These are phyloP conservation scores for Peltaster fructicola DNA, from an alignment of 2,329 filamentous ascomycete species.

Conservation along the genomic window DNA sequence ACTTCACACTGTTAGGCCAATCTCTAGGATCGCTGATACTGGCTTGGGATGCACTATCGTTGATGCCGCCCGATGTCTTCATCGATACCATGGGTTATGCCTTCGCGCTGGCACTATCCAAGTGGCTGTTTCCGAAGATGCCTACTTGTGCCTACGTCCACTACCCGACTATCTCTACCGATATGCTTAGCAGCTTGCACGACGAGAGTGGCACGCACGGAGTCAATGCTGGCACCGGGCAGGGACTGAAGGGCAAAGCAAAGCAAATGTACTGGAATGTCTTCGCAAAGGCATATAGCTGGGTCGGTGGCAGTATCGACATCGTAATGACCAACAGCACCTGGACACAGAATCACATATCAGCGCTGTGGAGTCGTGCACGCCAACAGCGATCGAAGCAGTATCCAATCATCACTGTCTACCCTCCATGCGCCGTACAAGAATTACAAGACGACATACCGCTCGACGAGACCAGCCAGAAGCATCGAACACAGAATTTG, in stretches of 20 bases:
- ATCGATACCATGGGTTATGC: constrained; percentile 98
- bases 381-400: constrained; percentile 29
- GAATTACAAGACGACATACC: constrained; percentile 62
- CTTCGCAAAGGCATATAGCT: constrained; percentile 69
- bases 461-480: constrained; percentile 51
- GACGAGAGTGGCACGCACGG: constrained; percentile 41
- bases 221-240: constrained; percentile 68
- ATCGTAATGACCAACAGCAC: constrained; percentile 95
- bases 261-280: constrained; percentile 76
- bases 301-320: constrained; percentile 68
- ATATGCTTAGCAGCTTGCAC: constrained; percentile 69
- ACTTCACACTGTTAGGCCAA: constrained; percentile 86
- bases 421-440: constrained; percentile 78
- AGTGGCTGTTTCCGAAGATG: constrained; percentile 60
- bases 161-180: constrained; percentile 94
- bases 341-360: constrained; percentile 80
- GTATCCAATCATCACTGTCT: constrained; percentile 55
- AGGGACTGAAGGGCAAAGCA: constrained; percentile 47
- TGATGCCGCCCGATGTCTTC: constrained; percentile 83
- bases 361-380: constrained; percentile 54
- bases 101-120: constrained; percentile 68
- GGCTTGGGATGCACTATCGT: constrained; percentile 81
- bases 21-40: constrained; percentile 75
- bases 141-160: constrained; percentile 91
- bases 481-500: constrained; percentile 50